Conservation (phyloP, 352 stramenopile genomes). For the Phytophthora pisi region DNA sequence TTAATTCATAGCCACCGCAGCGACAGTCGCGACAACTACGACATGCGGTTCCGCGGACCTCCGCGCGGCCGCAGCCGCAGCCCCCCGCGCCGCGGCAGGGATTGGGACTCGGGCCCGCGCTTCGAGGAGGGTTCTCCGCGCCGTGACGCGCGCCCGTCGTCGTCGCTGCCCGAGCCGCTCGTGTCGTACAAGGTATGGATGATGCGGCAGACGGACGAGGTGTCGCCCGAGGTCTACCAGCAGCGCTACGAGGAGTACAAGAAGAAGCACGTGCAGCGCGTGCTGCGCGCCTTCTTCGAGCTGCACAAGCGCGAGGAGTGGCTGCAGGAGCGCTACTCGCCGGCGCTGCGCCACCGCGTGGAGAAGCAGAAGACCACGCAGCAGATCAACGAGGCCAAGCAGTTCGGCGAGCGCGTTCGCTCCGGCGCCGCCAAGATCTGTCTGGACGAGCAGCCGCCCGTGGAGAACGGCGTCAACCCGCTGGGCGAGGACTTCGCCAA, state of each 20-base stretch:
- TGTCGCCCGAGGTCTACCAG: slow-evolving; percentile 80
- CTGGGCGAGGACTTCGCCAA: slow-evolving; percentile 65
- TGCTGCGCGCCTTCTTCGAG: slow-evolving; percentile 86
- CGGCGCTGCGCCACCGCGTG: slow-evolving; percentile 69
- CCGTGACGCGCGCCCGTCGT: slow-evolving; percentile 38
- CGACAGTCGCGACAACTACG: slow-evolving; percentile 40
- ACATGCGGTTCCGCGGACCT: slow-evolving; percentile 33
- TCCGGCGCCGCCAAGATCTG: slow-evolving; percentile 58
- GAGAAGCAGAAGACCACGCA: slow-evolving; percentile 69
- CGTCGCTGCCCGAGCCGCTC: slow-evolving; percentile 66
- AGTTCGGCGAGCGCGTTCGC: slow-evolving; percentile 70
- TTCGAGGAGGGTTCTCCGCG: slow-evolving; percentile 26
- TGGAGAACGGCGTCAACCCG: slow-evolving; percentile 31
- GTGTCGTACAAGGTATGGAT: slow-evolving; percentile 90
- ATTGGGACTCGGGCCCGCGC: slow-evolving; percentile 34
- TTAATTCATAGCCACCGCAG: slow-evolving; percentile 25
- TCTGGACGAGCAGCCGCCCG: slow-evolving; percentile 59
- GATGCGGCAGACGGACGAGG: slow-evolving; percentile 87
- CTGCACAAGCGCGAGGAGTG: slow-evolving; percentile 86
- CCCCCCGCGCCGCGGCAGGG: slow-evolving; percentile 20
- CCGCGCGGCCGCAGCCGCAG: slow-evolving; percentile 39
- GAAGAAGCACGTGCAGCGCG: slow-evolving; percentile 82
- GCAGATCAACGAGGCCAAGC: slow-evolving; percentile 78
- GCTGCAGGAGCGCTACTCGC: slow-evolving; percentile 87
- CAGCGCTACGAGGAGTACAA: slow-evolving; percentile 91